Percentiles rank a stretch among this genome's conserved stretches.
Conservation (phyloP, 345 rosid species). For the Diplotaxis tenuifolia region DNA sequence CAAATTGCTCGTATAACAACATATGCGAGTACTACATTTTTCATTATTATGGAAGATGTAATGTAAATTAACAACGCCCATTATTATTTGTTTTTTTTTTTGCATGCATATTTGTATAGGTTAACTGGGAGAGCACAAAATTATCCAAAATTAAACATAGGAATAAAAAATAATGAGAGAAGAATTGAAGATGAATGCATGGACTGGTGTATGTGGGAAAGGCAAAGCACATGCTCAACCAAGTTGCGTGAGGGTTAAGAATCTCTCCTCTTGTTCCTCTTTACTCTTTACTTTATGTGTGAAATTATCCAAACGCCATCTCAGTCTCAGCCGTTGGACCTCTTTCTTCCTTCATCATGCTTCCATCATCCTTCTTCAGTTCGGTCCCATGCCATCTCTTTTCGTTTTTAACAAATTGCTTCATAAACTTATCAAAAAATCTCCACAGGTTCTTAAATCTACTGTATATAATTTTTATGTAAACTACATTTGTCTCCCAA, state of each 20-base stretch:
- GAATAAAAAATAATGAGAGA: background rate
- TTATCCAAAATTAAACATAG: background rate
- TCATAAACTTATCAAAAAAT: background rate
- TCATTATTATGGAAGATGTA: background rate
- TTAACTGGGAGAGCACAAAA: background rate
- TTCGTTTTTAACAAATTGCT: background rate
- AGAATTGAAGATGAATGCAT: conserved; percentile 23
- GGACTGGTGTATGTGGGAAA: conserved; percentile 32
- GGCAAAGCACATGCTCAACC: conserved; percentile 34
- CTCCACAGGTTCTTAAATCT: background rate
- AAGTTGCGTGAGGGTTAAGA: conserved; percentile 32
- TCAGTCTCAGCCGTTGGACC: conserved; percentile 33
- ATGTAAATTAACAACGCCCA: background rate
- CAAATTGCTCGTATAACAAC: conserved; percentile 7
- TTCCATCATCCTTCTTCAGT: conserved; percentile 19
- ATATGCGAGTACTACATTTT: background rate
- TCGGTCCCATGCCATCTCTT: conserved; percentile 5
- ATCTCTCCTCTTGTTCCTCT: background rate
- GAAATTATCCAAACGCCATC: background rate
- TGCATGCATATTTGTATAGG: background rate
- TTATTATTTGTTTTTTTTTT: background rate
- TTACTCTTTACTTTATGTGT: conserved; percentile 16
- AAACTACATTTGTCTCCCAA: background rate
- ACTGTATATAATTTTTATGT: background rate
- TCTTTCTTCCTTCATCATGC: conserved; percentile 25